Evolutionary conservation across 352 stramenopile species (phyloP).

Genomic region (Blastocystis sp.): DNA sequence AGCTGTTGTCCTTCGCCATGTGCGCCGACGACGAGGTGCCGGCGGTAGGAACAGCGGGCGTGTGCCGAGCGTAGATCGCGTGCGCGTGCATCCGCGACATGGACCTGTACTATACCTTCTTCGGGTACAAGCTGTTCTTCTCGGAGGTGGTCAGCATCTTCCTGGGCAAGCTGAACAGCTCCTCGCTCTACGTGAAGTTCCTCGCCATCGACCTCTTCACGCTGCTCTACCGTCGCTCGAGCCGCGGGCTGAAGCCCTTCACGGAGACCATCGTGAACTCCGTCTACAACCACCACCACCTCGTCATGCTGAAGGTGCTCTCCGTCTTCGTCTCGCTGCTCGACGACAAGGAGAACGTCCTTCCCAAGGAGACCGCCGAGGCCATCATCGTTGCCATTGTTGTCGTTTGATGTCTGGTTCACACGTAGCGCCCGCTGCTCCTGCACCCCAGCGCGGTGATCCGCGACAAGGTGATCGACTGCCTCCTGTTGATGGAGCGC

Average conservation of each 20-base stretch:
- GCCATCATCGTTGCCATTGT: slow-evolving; percentile 56
- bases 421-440: slow-evolving; percentile 28
- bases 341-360: slow-evolving; percentile 42
- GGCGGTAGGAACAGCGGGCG: background rate
- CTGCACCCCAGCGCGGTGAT: slow-evolving; percentile 45
- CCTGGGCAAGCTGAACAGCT: slow-evolving; percentile 19
- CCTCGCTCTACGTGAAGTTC: slow-evolving; percentile 46
- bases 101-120: slow-evolving; percentile 52
- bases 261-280: slow-evolving; percentile 25
- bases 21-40: slow-evolving; percentile 37
- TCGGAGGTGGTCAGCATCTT: slow-evolving; percentile 15
- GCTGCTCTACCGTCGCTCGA: slow-evolving; percentile 24
- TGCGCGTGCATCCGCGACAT: slow-evolving; percentile 49
- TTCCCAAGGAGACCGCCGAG: slow-evolving; percentile 42
- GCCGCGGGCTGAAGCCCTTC: slow-evolving; percentile 7
- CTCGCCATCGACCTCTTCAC: slow-evolving; percentile 43
- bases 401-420: background rate
- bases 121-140: slow-evolving; percentile 47
- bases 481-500: slow-evolving; percentile 56
- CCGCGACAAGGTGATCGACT: slow-evolving; percentile 49
- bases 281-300: slow-evolving; percentile 45
- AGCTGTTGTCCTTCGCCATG: slow-evolving; percentile 13
- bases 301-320: slow-evolving; percentile 47
- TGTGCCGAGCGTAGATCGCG: slow-evolving; percentile 32
- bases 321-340: slow-evolving; percentile 49